Conservation (phyloP, 1,139 yeast species). For the Debaryomycetaceae sp. region DNA sequence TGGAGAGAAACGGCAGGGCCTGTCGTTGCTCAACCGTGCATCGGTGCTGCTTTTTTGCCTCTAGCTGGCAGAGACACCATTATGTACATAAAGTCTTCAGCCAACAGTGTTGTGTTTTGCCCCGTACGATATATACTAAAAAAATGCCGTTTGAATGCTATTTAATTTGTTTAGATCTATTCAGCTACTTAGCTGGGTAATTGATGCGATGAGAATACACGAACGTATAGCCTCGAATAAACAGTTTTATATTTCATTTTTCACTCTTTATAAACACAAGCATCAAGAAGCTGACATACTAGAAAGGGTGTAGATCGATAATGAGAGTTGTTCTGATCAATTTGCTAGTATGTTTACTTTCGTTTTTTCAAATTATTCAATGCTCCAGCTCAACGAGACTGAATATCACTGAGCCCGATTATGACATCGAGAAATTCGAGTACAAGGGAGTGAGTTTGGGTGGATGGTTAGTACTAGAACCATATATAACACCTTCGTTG, state of each 20-base stretch:
- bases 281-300: neutral
- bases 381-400: neutral
- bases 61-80: neutral
- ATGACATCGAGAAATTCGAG: slow-evolving; percentile 21
- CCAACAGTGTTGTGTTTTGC: neutral
- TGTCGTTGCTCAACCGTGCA: neutral
- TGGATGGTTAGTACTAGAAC: slow-evolving; percentile 67
- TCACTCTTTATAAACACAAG: neutral
- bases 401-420: slow-evolving; percentile 8
- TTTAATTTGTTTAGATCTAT: no score
- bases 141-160: no score
- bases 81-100: neutral
- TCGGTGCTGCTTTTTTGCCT: neutral
- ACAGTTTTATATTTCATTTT: neutral
- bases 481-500: slow-evolving; percentile 61
- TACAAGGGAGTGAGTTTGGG: slow-evolving; percentile 56
- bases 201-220: neutral
- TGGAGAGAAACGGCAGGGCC: neutral
- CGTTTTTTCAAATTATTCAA: neutral
- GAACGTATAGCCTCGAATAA: neutral
- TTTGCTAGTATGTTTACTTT: neutral
- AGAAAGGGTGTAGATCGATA: neutral
- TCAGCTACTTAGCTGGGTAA: no score
- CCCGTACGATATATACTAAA: neutral
- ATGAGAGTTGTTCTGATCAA: neutral